These are phyloP conservation scores for Globisporangium rhizosaccharum DNA, from an alignment of 352 stramenopile species.

Conservation along the genomic window DNA sequence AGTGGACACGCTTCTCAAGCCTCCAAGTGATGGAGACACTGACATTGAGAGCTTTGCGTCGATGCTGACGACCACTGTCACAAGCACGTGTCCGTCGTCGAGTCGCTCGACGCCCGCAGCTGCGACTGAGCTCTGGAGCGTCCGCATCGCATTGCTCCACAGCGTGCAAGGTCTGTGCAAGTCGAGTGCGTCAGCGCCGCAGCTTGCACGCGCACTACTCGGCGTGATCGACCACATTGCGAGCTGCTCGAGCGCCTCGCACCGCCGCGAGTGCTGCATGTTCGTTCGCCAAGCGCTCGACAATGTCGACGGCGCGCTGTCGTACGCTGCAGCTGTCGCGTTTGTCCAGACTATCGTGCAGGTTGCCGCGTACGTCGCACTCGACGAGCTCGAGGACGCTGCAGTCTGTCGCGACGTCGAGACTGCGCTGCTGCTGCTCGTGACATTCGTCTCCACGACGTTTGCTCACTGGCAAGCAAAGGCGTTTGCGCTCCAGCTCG, in stretches of 20 bases:
- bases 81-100: background rate
- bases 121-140: slow-evolving; percentile 27
- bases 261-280: slow-evolving; percentile 37
- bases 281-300: slow-evolving; percentile 42
- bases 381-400: slow-evolving; percentile 20
- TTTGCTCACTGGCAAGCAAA: slow-evolving; percentile 24
- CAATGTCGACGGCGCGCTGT: slow-evolving; percentile 26
- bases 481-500: slow-evolving; percentile 19
- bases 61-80: background rate
- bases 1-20: background rate
- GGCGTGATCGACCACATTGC: slow-evolving; percentile 39
- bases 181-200: slow-evolving; percentile 26
- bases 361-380: slow-evolving; percentile 14
- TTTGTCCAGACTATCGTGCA: slow-evolving; percentile 33
- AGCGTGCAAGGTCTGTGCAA: slow-evolving; percentile 36
- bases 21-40: background rate
- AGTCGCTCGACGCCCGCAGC: background rate
- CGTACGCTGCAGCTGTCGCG: slow-evolving; percentile 29
- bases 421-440: slow-evolving; percentile 19
- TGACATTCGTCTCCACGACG: slow-evolving; percentile 22
- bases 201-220: slow-evolving; percentile 37
- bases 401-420: slow-evolving; percentile 20
- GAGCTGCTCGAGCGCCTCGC: slow-evolving; percentile 23
- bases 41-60: background rate
- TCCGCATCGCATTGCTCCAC: slow-evolving; percentile 48